phyloP scores from a whole-genome alignment of 2,329 filamentous ascomycete species.

The Zasmidium cellare region DNA sequence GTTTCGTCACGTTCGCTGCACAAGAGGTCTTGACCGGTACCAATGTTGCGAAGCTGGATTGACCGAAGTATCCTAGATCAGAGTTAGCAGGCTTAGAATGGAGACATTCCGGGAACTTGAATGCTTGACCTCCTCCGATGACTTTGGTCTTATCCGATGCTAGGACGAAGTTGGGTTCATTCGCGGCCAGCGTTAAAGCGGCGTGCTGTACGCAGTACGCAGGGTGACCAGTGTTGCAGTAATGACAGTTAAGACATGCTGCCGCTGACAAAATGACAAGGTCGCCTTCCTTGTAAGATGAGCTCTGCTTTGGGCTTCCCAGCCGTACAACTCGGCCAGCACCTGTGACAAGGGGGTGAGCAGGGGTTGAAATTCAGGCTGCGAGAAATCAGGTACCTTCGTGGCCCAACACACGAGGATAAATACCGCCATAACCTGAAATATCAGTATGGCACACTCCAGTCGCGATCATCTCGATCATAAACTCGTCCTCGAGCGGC shows the following conservation, averaged over 20 bases:
- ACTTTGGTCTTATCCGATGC: conserved; percentile 16
- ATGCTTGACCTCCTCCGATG: conserved; percentile 28
- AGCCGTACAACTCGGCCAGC: conserved; percentile 22
- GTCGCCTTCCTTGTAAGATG: conserved; percentile 35
- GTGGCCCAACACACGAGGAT: conserved; percentile 27
- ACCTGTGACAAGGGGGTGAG: conserved; percentile 8
- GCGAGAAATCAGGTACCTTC: conserved; percentile 18
- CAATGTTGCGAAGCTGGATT: conserved; percentile 37
- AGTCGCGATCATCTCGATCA: conserved; percentile 52
- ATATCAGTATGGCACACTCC: conserved; percentile 56
- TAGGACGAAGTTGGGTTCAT: conserved; percentile 24
- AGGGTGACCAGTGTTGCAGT: conserved; percentile 45
- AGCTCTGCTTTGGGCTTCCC: conserved; percentile 14
- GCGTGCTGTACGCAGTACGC: conserved; percentile 49
- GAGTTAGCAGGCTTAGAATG: too few relatives aligned
- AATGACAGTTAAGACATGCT: conserved; percentile 44
- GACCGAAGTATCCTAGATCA: conserved; percentile 45
- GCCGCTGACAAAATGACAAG: conserved; percentile 46
- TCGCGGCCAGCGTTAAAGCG: conserved; percentile 29
- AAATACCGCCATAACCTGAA: conserved; percentile 21
- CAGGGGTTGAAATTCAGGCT: not conserved
- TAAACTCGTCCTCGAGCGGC: conserved; percentile 42
- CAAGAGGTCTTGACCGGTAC: conserved; percentile 32
- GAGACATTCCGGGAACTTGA: too few relatives aligned
- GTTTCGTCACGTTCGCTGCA: conserved; percentile 30